A percentile compares a stretch with the other conserved stretches of the same genome.
These are phyloP conservation scores for Vinca major DNA, from an alignment of 305 asterid species.

Conservation along the genomic window DNA sequence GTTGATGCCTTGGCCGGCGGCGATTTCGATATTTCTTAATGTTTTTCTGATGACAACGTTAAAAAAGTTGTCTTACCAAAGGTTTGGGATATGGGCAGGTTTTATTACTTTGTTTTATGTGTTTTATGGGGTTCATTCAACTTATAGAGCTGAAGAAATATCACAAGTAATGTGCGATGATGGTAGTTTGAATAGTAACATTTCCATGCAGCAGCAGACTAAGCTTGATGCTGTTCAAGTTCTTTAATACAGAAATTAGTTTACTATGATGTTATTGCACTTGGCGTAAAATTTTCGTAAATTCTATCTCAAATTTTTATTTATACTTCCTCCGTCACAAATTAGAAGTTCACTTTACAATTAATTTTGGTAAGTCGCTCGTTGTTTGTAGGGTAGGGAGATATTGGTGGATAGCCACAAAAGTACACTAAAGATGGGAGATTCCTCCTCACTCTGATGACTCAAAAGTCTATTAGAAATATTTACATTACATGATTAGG, in stretches of 20 bases:
- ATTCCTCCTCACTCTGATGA: constrained; percentile 1
- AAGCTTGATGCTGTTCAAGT: constrained; percentile 24
- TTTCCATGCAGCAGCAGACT: constrained; percentile 14
- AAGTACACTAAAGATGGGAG: not conserved
- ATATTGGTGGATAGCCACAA: too few relatives aligned
- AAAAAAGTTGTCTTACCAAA: constrained; percentile 22
- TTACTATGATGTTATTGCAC: too few relatives aligned
- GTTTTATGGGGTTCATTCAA: constrained; percentile 36
- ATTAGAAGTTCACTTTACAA: too few relatives aligned
- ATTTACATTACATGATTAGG: not conserved
- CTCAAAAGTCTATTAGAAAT: constrained; percentile 3
- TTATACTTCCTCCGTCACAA: too few relatives aligned
- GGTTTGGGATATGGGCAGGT: constrained; percentile 34
- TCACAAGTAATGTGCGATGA: constrained; percentile 6
- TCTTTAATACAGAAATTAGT: not conserved
- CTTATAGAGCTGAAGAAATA: constrained; percentile 29
- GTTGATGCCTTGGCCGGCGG: constrained; percentile 40
- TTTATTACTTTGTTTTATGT: constrained; percentile 25
- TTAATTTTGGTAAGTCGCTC: too few relatives aligned
- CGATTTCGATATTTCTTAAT: constrained; percentile 31
- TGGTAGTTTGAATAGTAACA: constrained; percentile 7
- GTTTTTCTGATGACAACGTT: constrained; percentile 32
- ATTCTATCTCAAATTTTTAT: too few relatives aligned
- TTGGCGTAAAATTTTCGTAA: too few relatives aligned
- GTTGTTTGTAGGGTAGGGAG: too few relatives aligned